Base-by-base conservation (phyloP, 148 eudicot species). In the Rhododendron griersonianum region DNA sequence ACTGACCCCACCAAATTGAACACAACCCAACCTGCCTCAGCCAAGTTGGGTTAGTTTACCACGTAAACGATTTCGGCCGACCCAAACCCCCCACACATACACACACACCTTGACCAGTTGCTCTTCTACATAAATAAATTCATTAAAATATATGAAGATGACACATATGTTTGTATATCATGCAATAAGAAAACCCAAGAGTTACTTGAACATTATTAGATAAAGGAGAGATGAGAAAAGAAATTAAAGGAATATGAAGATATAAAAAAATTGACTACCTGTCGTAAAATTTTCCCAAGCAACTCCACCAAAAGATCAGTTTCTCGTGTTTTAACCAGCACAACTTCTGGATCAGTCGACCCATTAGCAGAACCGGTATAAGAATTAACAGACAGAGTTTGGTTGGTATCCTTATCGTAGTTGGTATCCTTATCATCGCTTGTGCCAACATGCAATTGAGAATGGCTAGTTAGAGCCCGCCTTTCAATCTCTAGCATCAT, bases 201-300 rank as follows among this genome's bases (percentile, higher is more conserved):
- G 39, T 61, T 44, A 25, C 33, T 23, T 37, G 41, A 47, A 84
- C 23, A n/a, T 50, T n/a, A 35, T 30, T 75, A 7, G 80, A 80
- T 33, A 10, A 55, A 41, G 45, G 47, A 80, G 55, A 19, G 50
- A 83, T 35, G 78, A 51, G 21, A 69, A 87, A 41, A 28, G 39
- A 84, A 73, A 28, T 3, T 11, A 25, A 82, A 11, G 73, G 35
- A 78, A 84, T 47, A 83, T 21, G 55, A 35, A 67, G 55, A 45
- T 76, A 30, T 2, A 3, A 51, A 79, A 50, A 18, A 67, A 69
- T 44, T 25, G 59, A 67, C 65, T 74, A 93, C 98, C 95, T 92
- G 92, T 89, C 88, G 93, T 74, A 95, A 92, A 85, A 94, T 91
- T 87, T 91, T 93, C 65, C 99, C 99, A 88, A 97, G 90, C 53